These are phyloP conservation scores for Neurospora cerealis DNA, from an alignment of 495 filamentous ascomycete genomes.

Conservation along the genomic window DNA sequence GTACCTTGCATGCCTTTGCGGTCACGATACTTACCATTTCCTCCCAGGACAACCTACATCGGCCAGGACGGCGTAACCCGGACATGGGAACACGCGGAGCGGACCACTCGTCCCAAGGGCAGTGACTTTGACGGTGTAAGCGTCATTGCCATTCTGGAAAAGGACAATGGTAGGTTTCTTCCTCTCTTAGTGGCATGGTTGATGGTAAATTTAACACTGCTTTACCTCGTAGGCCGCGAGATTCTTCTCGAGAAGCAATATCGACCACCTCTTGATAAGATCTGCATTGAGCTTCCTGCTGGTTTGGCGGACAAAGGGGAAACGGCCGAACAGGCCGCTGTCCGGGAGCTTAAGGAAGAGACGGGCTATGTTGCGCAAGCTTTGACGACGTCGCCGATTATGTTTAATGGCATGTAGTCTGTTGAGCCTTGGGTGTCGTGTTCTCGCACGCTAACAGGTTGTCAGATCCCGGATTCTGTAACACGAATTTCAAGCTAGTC, in stretches of 20 bases:
- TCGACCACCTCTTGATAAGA: conserved; percentile 69
- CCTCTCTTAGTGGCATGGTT: neutral
- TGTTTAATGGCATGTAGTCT: conserved; percentile 63
- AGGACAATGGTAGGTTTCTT: conserved; percentile 35
- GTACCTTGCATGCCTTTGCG: neutral
- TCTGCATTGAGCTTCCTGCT: conserved; percentile 72
- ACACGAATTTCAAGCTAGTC: conserved; percentile 77
- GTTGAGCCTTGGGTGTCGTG: neutral
- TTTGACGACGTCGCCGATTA: conserved; percentile 58
- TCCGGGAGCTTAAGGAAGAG: conserved; percentile 89
- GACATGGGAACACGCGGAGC: conserved; percentile 76
- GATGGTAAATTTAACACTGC: neutral
- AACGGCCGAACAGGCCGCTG: conserved; percentile 64
- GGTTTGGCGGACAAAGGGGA: conserved; percentile 79
- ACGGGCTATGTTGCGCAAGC: conserved; percentile 77
- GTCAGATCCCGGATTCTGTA: conserved; percentile 66
- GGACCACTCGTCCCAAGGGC: conserved; percentile 57
- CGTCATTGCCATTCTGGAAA: conserved; percentile 77
- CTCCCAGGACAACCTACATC: conserved; percentile 53
- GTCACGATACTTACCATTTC: conserved; percentile 2
- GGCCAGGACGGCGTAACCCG: conserved; percentile 60
- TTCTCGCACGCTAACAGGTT: neutral
- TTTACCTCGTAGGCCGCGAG: conserved; percentile 43
- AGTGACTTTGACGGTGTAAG: conserved; percentile 81
- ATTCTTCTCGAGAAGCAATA: conserved; percentile 83